Evolutionary conservation across 331 rosid genomes (phyloP), one percentile per base, ranked within the genome.

Genomic region (Malus hybrid): DNA sequence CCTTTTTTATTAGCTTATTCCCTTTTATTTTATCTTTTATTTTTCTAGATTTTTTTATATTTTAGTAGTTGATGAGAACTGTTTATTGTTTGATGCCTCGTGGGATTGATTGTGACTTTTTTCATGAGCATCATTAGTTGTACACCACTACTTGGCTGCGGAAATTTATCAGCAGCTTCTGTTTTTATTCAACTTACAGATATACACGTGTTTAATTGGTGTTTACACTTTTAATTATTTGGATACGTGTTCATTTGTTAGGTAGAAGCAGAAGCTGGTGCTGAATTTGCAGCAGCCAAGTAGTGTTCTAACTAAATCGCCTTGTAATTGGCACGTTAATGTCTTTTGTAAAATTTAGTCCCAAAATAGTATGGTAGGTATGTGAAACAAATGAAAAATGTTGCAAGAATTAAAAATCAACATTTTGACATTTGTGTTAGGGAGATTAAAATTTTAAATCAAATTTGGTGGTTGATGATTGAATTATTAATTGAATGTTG

Each of bases 251-350:
- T 36, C 1, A 36, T 36, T 0, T 36, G 11, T 0, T 39, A 0
- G 46, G 12, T 39, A 9, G 1, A 39, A 39, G 4, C 1, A 9
- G 0, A 3, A 39, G 12, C 1, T 39, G 12, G 0, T 39, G 12
- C 1, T 9, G 46, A 39, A 39, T 39, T 39, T 39, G 46, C 12
- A 39, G 46, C 12, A 39, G 4, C 0, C 46, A 39, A 39, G 12
- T 39, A 39, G 14, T 42, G 48, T 10, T 42, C 14, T 42, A 42
- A 42, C 0, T 0, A 11, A 0, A 42, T 10, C 4, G 1, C 5
- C 0, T 10, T 42, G 48, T 10, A 42, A 42, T 42, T 42, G 14
- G 0, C 48, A 42, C 48, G 5, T 42, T 10, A 11, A 64, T 9
- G 8, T 64, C 3, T 28, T 6, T 0, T 14, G 39, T 62, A 27